A percentile compares a stretch with the other conserved stretches of the same genome.
Evolutionary conservation across 495 filamentous ascomycete genomes (phyloP).

Genomic region (Hypomontagnella monticulosa): DNA sequence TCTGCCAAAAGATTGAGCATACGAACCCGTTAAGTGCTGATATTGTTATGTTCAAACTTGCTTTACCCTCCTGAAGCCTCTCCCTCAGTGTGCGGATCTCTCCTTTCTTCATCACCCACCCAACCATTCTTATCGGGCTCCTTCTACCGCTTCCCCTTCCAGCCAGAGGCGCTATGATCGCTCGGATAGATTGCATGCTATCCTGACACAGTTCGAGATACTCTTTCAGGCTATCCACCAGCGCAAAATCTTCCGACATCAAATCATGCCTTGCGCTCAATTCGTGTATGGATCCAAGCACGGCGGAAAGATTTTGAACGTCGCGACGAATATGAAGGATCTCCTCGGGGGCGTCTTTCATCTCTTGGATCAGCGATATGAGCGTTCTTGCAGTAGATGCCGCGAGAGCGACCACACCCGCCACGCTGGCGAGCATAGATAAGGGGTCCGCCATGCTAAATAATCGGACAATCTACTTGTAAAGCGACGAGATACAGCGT

Average conservation of each 20-base stretch:
- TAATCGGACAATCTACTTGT: neutral
- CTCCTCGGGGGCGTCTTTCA: constrained; percentile 31
- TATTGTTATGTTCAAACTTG: constrained; percentile 32
- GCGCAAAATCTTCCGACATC: constrained; percentile 13
- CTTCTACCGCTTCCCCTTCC: constrained; percentile 9
- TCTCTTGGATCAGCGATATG: constrained; percentile 24
- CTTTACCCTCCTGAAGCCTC: constrained; percentile 32
- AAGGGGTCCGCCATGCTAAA: constrained; percentile 34
- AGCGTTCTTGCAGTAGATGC: constrained; percentile 27
- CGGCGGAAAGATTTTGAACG: constrained; percentile 29
- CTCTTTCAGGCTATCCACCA: constrained; percentile 25
- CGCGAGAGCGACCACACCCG: constrained; percentile 32
- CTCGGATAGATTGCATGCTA: constrained; percentile 24
- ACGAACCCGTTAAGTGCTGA: constrained; percentile 29
- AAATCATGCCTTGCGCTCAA: constrained; percentile 16
- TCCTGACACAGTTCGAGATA: constrained; percentile 23
- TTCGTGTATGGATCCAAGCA: constrained; percentile 28
- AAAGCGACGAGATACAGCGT: no score
- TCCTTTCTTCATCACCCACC: constrained; percentile 30
- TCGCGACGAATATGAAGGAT: constrained; percentile 33
- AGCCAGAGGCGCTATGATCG: constrained; percentile 12
- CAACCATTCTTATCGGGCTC: constrained; percentile 22
- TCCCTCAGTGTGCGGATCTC: constrained; percentile 23
- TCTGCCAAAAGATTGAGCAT: neutral
- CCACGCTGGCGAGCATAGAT: constrained; percentile 30